A percentile compares a stretch with the other conserved stretches of the same genome.
Conservation (phyloP, 306 rosid genomes). For the Citrullus mucosospermus region DNA sequence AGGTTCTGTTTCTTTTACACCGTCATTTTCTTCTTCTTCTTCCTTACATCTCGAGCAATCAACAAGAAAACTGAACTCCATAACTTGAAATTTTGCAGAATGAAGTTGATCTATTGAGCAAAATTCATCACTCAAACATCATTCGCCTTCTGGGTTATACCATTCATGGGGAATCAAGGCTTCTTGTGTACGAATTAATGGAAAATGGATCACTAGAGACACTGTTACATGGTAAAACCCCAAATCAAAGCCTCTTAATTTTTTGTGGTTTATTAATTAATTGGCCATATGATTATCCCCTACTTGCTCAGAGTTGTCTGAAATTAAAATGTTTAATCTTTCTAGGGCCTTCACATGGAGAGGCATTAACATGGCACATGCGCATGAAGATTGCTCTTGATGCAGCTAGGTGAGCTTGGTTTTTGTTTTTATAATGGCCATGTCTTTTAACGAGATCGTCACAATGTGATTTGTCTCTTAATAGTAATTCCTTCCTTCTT, state of each 20-base stretch:
- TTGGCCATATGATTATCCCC: background rate
- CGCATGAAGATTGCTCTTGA: constrained; percentile 96
- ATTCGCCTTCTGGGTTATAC: constrained; percentile 67
- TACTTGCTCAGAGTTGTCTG: background rate
- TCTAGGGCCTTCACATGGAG: constrained; percentile 75
- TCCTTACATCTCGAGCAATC: background rate
- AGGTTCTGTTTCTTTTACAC: constrained; percentile 24
- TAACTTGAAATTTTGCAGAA: constrained; percentile 47
- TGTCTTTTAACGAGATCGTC: background rate
- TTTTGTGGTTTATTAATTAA: background rate
- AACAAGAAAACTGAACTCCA: background rate
- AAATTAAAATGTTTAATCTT: background rate
- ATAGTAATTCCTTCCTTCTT: background rate
- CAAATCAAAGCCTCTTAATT: background rate
- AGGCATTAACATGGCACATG: constrained; percentile 73
- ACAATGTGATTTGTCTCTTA: too few species aligned
- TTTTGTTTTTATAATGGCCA: background rate
- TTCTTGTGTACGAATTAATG: constrained; percentile 75
- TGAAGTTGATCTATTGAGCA: constrained; percentile 65
- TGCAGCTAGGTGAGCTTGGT: constrained; percentile 56
- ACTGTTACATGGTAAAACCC: constrained; percentile 61
- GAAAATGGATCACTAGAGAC: constrained; percentile 78
- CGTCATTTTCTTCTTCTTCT: background rate
- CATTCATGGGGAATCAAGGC: constrained; percentile 35
- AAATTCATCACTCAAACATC: constrained; percentile 67